Evolutionary conservation across 2,329 filamentous ascomycete genomes (phyloP).

Genomic region (Sordariomycetes sp.): DNA sequence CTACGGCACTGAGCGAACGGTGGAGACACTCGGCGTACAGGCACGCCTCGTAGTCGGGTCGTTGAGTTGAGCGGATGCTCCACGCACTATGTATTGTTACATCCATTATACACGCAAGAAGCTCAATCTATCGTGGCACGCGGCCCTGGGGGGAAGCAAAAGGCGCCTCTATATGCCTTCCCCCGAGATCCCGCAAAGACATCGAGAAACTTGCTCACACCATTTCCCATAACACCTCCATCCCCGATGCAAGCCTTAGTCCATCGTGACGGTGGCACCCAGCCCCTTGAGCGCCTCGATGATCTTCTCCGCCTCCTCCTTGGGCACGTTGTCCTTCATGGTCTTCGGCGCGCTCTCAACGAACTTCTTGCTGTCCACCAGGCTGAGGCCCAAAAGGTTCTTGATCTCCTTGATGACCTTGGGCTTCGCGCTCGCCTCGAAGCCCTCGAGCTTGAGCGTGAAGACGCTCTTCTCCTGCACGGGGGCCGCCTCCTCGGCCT

Average conservation of each 20-base stretch:
- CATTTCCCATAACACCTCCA: conserved; percentile 7
- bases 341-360: conserved; percentile 95
- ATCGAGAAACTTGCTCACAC: neutral
- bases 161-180: conserved; percentile 1
- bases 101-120: conserved; percentile 21
- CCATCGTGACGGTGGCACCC: conserved; percentile 81
- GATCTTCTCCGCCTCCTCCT: conserved; percentile 99
- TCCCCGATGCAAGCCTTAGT: conserved; percentile 52
- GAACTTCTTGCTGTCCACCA: conserved; percentile 99
- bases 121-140: conserved; percentile 14
- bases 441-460: conserved; percentile 84
- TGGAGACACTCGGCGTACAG: neutral
- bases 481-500: conserved; percentile 78
- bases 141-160: neutral
- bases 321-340: conserved; percentile 97
- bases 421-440: conserved; percentile 81
- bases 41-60: neutral
- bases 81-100: conserved; percentile 8
- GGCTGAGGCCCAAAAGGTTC: conserved; percentile 79
- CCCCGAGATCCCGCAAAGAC: neutral
- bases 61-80: conserved; percentile 7
- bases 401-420: conserved; percentile 99
- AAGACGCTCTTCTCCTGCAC: conserved; percentile 94
- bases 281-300: conserved; percentile 87
- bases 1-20: neutral